Evolutionary conservation across 352 stramenopile species (phyloP), one percentile per base, ranked within the genome.

Genomic region (Phytophthora cryptogea): DNA sequence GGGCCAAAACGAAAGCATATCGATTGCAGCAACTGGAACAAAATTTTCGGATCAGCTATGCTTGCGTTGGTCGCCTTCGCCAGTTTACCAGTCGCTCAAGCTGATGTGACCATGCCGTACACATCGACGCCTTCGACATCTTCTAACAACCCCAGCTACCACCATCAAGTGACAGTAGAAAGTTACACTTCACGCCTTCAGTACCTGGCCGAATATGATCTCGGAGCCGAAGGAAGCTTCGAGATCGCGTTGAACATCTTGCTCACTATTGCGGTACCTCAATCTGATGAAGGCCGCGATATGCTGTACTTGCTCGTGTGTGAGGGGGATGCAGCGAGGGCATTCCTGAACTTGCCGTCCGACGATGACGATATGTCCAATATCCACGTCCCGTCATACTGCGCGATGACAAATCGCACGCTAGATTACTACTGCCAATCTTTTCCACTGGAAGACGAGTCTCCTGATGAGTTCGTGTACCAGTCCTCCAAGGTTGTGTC

Each of bases 231-330:
- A 13, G 76, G 79, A 11, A 70, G 23, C 1, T 86, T 84, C 32
- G 51, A 81, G 26, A 73, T 89, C 37, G 57, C 57, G 1, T 27
- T 89, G 17, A 63, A 70, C 20, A 61, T 89, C 8, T 62, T 72
- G 62, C 53, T 89, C 16, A 52, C 59, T 0, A 61, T 86, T 31
- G 58, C 65, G n/a, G 36, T 50, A 0, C 46, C 51, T 1, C 32
- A 66, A 30, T 57, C 57, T 0, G 74, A 77, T 33, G 31, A 45
- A 40, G 72, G 62, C 11, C 76, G 79, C 8, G 65, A 54, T 16
- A 78, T 87, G 72, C 65, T 87, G 3, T 63, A 86, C 30, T 30
- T 89, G 9, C 57, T 86, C 8, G 76, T 70, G 5, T 89, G 79
- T 20, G 72, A 80, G 14, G 17, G 46, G 16, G 53, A 63, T 0